These are phyloP conservation scores for Rhizopus stolonifer DNA, from an alignment of 371 early-diverging fungal species.

Conservation along the genomic window DNA sequence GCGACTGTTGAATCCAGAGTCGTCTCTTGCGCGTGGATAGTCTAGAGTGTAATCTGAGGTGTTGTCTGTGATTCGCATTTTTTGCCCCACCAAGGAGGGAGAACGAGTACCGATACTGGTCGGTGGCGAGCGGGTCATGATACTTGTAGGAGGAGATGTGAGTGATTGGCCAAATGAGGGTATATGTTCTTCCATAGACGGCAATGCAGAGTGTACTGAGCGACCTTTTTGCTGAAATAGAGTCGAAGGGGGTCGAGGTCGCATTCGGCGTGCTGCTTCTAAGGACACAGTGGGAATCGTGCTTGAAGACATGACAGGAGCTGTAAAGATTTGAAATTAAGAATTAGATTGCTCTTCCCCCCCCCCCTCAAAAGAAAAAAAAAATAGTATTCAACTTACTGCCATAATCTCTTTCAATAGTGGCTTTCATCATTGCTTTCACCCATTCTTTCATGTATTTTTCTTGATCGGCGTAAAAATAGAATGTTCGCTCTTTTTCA, in stretches of 20 bases:
- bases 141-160: background rate
- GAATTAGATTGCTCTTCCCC: background rate
- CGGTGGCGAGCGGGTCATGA: background rate
- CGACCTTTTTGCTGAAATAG: conserved; percentile 22
- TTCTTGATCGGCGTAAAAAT: conserved; percentile 64
- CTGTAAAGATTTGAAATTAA: conserved; percentile 16
- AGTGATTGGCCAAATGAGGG: background rate
- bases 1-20: conserved; percentile 28
- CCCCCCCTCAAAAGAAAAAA: no score
- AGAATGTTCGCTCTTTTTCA: conserved; percentile 61
- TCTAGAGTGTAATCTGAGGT: conserved; percentile 10
- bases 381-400: conserved; percentile 27
- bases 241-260: conserved; percentile 64
- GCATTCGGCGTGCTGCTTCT: conserved; percentile 59
- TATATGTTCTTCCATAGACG: background rate
- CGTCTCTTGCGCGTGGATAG: conserved; percentile 9
- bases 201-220: background rate
- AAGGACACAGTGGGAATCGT: conserved; percentile 65
- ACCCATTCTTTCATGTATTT: conserved; percentile 60
- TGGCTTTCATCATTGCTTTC: conserved; percentile 70
- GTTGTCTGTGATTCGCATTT: conserved; percentile 1
- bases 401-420: conserved; percentile 59
- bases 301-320: conserved; percentile 69
- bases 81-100: background rate
- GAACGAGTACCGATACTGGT: background rate